These are phyloP conservation scores for Cutaneotrichosporon curvatum DNA, from an alignment of 1,284 basidiomycete genomes.

Conservation along the genomic window DNA sequence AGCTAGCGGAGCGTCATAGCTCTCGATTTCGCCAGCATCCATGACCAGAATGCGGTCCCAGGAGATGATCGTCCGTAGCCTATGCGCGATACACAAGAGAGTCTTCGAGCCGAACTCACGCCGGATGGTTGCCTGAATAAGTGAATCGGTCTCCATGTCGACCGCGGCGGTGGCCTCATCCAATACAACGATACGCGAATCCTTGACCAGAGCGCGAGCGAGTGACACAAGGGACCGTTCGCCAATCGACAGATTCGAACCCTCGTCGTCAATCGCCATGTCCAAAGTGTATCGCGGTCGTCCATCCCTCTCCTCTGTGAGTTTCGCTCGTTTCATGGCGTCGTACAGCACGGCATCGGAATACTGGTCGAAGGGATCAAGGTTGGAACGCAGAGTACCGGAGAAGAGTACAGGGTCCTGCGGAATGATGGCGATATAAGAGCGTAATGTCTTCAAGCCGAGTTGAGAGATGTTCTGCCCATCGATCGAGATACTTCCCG, in stretches of 20 bases:
- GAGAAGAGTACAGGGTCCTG: constrained; percentile 68
- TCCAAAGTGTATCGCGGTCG: constrained; percentile 56
- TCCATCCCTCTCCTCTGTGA: constrained; percentile 48
- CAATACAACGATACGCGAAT: constrained; percentile 61
- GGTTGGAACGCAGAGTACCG: constrained; percentile 53
- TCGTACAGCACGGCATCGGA: constrained; percentile 73
- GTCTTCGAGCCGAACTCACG: constrained; percentile 54
- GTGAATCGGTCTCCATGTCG: constrained; percentile 69
- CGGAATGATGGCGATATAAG: constrained; percentile 62
- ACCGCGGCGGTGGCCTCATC: constrained; percentile 53
- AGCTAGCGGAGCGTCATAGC: constrained; percentile 41
- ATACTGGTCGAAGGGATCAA: constrained; percentile 66
- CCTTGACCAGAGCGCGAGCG: constrained; percentile 62
- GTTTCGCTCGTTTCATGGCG: constrained; percentile 67
- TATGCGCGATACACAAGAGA: constrained; percentile 65
- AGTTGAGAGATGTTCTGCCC: constrained; percentile 48
- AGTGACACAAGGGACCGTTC: constrained; percentile 51
- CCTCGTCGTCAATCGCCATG: constrained; percentile 30
- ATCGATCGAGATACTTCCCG: constrained; percentile 47
- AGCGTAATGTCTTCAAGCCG: constrained; percentile 49
- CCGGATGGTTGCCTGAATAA: constrained; percentile 65
- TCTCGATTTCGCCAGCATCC: constrained; percentile 34
- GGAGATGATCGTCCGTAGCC: constrained; percentile 62
- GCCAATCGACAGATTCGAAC: constrained; percentile 20
- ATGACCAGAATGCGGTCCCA: constrained; percentile 44